Evolutionary conservation across 768 basidiomycete species (phyloP).

Genomic region (Suillus placidus): DNA sequence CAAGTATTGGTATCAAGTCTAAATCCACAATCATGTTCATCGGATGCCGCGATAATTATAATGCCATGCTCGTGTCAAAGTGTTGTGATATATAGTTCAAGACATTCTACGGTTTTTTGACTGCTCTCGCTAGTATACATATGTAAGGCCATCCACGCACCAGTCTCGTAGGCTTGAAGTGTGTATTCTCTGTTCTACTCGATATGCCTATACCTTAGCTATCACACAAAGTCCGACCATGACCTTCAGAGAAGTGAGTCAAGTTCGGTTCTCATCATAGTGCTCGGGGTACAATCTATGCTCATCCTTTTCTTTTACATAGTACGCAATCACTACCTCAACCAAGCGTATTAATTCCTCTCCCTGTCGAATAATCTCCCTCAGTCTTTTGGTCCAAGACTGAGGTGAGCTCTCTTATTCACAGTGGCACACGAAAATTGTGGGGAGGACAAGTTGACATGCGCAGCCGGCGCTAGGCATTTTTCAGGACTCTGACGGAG

Average conservation of each 20-base stretch:
- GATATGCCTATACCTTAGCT: not conserved
- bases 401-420: no score
- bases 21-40: conserved; percentile 15
- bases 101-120: not conserved
- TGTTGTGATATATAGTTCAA: not conserved
- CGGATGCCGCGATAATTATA: not conserved
- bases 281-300: not conserved
- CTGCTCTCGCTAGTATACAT: not conserved
- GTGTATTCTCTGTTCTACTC: not conserved
- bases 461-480: not conserved
- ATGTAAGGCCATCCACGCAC: not conserved
- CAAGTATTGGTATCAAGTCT: conserved; percentile 71
- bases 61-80: not conserved
- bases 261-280: not conserved
- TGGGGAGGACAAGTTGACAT: not conserved
- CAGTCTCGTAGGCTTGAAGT: not conserved
- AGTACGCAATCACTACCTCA: no score
- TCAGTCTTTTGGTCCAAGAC: no score
- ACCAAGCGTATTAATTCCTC: no score
- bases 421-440: not conserved
- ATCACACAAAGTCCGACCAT: not conserved
- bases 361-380: no score
- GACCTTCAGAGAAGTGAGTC: not conserved
- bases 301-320: no score
- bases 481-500: conserved; percentile 12